A percentile compares a stretch with the other conserved stretches of the same genome.
Evolutionary conservation across 805 yeast species (phyloP).

Genomic region (Metschnikowia colocasiae): DNA sequence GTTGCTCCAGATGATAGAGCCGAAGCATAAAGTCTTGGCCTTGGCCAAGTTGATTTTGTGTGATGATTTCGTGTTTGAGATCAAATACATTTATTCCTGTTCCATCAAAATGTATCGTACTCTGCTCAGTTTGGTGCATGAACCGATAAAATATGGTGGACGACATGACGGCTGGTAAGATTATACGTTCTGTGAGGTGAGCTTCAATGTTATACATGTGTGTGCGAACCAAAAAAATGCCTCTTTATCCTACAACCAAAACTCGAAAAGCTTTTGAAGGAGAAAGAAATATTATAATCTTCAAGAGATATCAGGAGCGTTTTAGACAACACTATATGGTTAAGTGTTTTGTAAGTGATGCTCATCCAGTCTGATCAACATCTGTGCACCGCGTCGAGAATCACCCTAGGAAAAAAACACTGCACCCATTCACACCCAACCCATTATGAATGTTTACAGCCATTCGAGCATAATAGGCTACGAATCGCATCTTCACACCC

Average conservation of each 20-base stretch:
- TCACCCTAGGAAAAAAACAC: slow-evolving; percentile 1
- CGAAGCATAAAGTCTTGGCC: slow-evolving; percentile 81
- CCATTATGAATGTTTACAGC: slow-evolving; percentile 13
- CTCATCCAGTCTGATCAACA: neutral
- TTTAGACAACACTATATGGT: neutral
- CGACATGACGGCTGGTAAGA: slow-evolving; percentile 49
- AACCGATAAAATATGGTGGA: slow-evolving; percentile 86
- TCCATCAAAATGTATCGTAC: slow-evolving; percentile 86
- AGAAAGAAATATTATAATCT: too few relatives aligned
- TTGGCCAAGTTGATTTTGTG: slow-evolving; percentile 73
- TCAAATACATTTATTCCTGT: slow-evolving; percentile 96
- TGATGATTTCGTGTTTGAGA: slow-evolving; percentile 82
- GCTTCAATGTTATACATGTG: neutral
- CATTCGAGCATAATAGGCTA: slow-evolving; percentile 16
- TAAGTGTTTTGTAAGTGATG: neutral
- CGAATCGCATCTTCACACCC: slow-evolving; percentile 16
- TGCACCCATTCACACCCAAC: neutral
- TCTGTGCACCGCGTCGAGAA: slow-evolving; percentile 8
- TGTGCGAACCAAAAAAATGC: slow-evolving; percentile 3
- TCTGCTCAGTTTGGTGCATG: slow-evolving; percentile 74
- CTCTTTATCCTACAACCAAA: neutral
- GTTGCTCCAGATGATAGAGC: slow-evolving; percentile 55
- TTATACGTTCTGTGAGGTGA: neutral
- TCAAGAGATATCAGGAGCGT: neutral
- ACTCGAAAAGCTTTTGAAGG: neutral